These are phyloP conservation scores for Corylus americana DNA, from an alignment of 306 rosid species.

Conservation along the genomic window DNA sequence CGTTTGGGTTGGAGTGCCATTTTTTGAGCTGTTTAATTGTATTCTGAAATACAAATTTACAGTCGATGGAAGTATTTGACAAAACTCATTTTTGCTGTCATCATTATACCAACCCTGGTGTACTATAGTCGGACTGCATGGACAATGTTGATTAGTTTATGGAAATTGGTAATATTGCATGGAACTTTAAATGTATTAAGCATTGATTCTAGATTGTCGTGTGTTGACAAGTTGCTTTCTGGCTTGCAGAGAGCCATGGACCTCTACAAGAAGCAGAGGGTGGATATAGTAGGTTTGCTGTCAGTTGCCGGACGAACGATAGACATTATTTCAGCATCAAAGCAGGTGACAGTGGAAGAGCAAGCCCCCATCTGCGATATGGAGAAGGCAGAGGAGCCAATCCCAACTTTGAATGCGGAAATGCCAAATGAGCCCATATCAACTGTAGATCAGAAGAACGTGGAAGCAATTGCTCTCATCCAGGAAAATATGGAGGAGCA, in stretches of 20 bases:
- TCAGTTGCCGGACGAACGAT: conserved; percentile 37
- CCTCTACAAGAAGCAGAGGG: conserved; percentile 75
- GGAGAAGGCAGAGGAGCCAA: conserved; percentile 47
- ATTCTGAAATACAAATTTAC: neutral
- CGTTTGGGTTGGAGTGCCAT: neutral
- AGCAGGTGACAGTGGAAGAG: conserved; percentile 44
- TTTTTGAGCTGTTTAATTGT: neutral
- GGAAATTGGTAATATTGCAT: neutral
- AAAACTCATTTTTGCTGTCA: neutral
- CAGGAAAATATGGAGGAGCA: conserved; percentile 45
- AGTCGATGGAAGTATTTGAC: neutral
- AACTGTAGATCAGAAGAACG: conserved; percentile 32
- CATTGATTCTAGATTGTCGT: conserved; percentile 24
- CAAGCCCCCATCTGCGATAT: conserved; percentile 30
- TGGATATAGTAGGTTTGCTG: conserved; percentile 40
- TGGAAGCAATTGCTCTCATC: conserved; percentile 27
- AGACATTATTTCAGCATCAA: conserved; percentile 44
- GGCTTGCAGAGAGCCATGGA: conserved; percentile 73
- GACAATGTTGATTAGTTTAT: neutral
- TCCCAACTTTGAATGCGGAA: conserved; percentile 34
- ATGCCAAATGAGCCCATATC: conserved; percentile 32
- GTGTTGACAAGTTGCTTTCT: conserved; percentile 26
- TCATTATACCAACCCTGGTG: neutral
- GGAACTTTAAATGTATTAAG: neutral
- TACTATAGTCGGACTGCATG: neutral